A percentile compares a stretch with the other conserved stretches of the same genome.
Conservation (phyloP, 2,329 filamentous ascomycete genomes). For the Didymella sp. region DNA sequence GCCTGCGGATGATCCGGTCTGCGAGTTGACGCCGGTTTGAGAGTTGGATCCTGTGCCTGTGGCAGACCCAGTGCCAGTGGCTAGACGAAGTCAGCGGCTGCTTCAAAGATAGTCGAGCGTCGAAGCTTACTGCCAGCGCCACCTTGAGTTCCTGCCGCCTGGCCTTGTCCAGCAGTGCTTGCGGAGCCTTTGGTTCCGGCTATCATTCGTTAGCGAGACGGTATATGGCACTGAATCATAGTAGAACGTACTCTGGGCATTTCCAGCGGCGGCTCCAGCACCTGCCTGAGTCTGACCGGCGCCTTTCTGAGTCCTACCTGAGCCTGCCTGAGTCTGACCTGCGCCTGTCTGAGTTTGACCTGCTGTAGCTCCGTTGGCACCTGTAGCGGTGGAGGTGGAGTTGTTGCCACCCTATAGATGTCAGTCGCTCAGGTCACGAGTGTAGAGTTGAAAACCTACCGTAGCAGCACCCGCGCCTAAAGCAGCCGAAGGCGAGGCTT, state of each 20-base stretch:
- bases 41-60: constrained; percentile 5
- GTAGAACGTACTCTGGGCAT: background rate
- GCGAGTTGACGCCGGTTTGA: background rate
- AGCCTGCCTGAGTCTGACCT: background rate
- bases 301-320: no score
- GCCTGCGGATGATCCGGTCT: constrained; percentile 11
- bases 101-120: background rate
- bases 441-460: background rate
- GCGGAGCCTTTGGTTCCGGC: background rate
- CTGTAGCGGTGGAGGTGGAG: constrained; percentile 10
- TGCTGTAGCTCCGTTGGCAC: background rate
- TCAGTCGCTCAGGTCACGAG: no score
- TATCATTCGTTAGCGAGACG: background rate
- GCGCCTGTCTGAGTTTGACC: no score
- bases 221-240: background rate
- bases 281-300: background rate
- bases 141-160: background rate
- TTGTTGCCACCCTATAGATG: constrained; percentile 9
- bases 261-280: background rate
- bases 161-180: background rate
- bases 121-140: background rate
- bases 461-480: background rate
- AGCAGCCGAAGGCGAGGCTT: background rate
- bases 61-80: background rate
- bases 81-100: constrained; percentile 1